These are phyloP conservation scores for Candida insectorum DNA, from an alignment of 805 yeast genomes.

Conservation along the genomic window DNA sequence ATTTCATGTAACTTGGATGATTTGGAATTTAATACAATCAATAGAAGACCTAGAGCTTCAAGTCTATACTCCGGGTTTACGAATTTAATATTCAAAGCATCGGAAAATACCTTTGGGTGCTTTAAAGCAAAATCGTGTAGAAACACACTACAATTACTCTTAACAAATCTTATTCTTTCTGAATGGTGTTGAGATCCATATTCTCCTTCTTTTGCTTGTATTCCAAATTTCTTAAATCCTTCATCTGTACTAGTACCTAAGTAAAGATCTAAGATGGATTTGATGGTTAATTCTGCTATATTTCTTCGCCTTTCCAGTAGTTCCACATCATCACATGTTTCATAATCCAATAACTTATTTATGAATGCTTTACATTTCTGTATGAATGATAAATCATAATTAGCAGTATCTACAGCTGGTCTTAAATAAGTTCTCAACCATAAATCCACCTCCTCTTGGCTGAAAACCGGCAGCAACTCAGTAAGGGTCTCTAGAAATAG, in stretches of 20 bases:
- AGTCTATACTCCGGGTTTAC: conserved; percentile 30
- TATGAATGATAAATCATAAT: conserved; percentile 40
- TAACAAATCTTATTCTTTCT: conserved; percentile 50
- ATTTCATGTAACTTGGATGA: conserved; percentile 26
- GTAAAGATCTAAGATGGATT: conserved; percentile 21
- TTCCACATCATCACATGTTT: conserved; percentile 18
- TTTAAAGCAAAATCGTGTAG: conserved; percentile 42
- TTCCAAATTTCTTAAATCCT: conserved; percentile 13
- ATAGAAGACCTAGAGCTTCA: conserved; percentile 34
- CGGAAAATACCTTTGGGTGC: conserved; percentile 34
- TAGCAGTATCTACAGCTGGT: conserved; percentile 60
- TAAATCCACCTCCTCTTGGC: conserved; percentile 29
- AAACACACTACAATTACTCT: conserved; percentile 39
- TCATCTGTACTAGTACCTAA: conserved; percentile 15
- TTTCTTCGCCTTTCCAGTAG: conserved; percentile 17
- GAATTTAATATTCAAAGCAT: conserved; percentile 34
- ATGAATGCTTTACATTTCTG: conserved; percentile 27
- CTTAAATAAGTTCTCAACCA: conserved; percentile 51
- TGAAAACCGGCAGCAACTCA: conserved; percentile 26
- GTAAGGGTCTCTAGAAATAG: conserved; percentile 38
- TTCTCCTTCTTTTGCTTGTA: conserved; percentile 14
- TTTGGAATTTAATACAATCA: conserved; percentile 26
- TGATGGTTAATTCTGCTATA: conserved; percentile 20
- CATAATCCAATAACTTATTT: conserved; percentile 13
- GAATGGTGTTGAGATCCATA: conserved; percentile 30